phyloP scores from a whole-genome alignment of 2,329 filamentous ascomycete species.

The Pseudocercospora ulei region DNA sequence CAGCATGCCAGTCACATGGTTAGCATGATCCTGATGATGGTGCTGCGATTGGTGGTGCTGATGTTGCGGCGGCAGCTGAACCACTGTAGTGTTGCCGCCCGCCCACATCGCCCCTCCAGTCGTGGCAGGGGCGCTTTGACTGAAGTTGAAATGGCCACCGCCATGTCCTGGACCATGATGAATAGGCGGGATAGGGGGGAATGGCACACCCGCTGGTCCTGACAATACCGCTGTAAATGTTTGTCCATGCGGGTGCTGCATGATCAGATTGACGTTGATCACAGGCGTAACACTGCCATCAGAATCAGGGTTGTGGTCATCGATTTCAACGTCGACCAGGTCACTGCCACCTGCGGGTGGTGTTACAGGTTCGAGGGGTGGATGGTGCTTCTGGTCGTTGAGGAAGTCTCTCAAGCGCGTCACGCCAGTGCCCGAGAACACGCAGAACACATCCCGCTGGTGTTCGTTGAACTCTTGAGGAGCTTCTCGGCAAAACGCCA shows the following conservation, averaged over 20 bases:
- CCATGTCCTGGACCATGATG: slow-evolving; percentile 4
- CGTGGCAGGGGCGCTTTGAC: slow-evolving; percentile 29
- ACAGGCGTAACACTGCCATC: slow-evolving; percentile 29
- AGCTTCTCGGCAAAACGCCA: slow-evolving; percentile 74
- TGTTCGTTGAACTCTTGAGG: slow-evolving; percentile 91
- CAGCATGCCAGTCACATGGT: slow-evolving; percentile 36
- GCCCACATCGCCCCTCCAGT: slow-evolving; percentile 24
- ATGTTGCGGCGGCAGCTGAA: slow-evolving; percentile 4
- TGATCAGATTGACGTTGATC: slow-evolving; percentile 27
- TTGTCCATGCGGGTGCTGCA: slow-evolving; percentile 23
- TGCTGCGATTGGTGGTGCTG: not conserved
- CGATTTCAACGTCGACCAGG: slow-evolving; percentile 29
- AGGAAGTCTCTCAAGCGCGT: slow-evolving; percentile 66
- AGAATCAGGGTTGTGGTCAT: slow-evolving; percentile 27
- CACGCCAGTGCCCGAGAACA: slow-evolving; percentile 86
- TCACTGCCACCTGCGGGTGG: slow-evolving; percentile 26
- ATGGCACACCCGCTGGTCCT: slow-evolving; percentile 19
- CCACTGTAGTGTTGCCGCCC: slow-evolving; percentile 11
- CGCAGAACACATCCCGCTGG: slow-evolving; percentile 90
- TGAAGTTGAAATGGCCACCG: slow-evolving; percentile 20
- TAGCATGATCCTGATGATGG: slow-evolving; percentile 22
- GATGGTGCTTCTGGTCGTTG: slow-evolving; percentile 42
- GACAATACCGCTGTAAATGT: slow-evolving; percentile 23
- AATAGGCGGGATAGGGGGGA: slow-evolving; percentile 9
- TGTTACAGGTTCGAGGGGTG: slow-evolving; percentile 12